Evolutionary conservation across 495 filamentous ascomycete species (phyloP).

Genomic region (Penicillium bialowiezense): DNA sequence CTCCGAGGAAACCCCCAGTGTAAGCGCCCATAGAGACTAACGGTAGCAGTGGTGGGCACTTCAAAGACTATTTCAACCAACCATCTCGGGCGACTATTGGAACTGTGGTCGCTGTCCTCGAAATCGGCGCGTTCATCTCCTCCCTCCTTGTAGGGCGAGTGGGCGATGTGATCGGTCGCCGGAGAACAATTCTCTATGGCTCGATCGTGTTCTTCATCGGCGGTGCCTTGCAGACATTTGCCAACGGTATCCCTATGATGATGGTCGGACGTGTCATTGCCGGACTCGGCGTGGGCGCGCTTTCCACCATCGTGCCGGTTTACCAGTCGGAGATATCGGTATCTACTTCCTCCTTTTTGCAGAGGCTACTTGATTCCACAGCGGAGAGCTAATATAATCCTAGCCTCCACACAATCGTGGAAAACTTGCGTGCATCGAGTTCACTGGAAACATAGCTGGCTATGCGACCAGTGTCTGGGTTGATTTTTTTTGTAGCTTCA

Average conservation of each 20-base stretch:
- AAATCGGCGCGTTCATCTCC: slow-evolving; percentile 88
- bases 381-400: slow-evolving; percentile 11
- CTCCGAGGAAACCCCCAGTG: neutral
- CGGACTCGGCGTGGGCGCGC: slow-evolving; percentile 87
- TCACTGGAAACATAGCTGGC: slow-evolving; percentile 92
- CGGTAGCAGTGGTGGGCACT: slow-evolving; percentile 69
- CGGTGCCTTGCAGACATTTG: slow-evolving; percentile 79
- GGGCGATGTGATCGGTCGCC: slow-evolving; percentile 87
- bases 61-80: slow-evolving; percentile 88
- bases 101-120: slow-evolving; percentile 94
- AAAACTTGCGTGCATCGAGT: slow-evolving; percentile 95
- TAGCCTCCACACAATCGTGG: slow-evolving; percentile 91
- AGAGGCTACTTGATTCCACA: neutral
- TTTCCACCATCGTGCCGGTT: slow-evolving; percentile 96
- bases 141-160: slow-evolving; percentile 85
- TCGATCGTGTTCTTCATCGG: slow-evolving; percentile 90
- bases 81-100: slow-evolving; percentile 81
- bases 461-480: slow-evolving; percentile 98
- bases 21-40: slow-evolving; percentile 5
- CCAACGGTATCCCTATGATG: slow-evolving; percentile 86
- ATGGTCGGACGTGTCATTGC: slow-evolving; percentile 86
- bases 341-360: slow-evolving; percentile 6
- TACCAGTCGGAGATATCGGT: slow-evolving; percentile 92
- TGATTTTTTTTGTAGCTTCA: slow-evolving; percentile 94
- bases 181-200: slow-evolving; percentile 90